Evolutionary conservation across 495 filamentous ascomycete genomes (phyloP).

Genomic region (Choiromyces venosus): DNA sequence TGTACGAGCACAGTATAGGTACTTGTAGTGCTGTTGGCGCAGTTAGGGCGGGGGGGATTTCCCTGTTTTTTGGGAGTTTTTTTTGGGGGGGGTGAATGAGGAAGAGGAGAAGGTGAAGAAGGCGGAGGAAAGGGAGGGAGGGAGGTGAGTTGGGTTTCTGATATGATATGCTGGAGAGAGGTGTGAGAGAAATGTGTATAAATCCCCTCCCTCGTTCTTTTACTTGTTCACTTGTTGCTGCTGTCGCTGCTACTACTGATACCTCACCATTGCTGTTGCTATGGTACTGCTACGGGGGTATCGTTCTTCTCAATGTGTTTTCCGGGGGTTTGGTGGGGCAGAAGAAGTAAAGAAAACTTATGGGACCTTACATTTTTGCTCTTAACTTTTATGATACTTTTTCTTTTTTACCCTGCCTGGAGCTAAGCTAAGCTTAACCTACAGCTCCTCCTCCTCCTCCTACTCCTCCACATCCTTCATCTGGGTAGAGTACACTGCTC

Average conservation of each 20-base stretch:
- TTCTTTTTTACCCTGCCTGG: background rate
- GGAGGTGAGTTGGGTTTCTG: background rate
- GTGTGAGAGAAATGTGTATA: slow-evolving; percentile 2
- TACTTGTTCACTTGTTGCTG: background rate
- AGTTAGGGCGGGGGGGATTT: background rate
- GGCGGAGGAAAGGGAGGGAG: background rate
- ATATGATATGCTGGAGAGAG: background rate
- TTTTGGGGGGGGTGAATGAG: background rate
- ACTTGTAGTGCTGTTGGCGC: background rate
- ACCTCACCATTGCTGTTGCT: background rate
- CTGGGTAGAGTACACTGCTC: background rate
- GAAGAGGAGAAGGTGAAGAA: background rate
- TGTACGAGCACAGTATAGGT: background rate
- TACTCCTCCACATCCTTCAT: background rate
- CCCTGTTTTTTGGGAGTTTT: background rate
- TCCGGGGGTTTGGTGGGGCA: background rate
- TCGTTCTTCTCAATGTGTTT: background rate
- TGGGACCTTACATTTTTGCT: slow-evolving; percentile 2
- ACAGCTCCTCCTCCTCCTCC: background rate
- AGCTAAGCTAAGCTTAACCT: slow-evolving; percentile 1
- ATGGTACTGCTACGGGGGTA: background rate
- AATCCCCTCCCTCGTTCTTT: slow-evolving; percentile 5
- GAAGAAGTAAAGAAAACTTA: background rate
- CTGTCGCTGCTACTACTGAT: background rate
- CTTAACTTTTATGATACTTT: background rate